phyloP scores from a whole-genome alignment of 2,329 filamentous ascomycete genomes.

The Emydomyces testavorans region DNA sequence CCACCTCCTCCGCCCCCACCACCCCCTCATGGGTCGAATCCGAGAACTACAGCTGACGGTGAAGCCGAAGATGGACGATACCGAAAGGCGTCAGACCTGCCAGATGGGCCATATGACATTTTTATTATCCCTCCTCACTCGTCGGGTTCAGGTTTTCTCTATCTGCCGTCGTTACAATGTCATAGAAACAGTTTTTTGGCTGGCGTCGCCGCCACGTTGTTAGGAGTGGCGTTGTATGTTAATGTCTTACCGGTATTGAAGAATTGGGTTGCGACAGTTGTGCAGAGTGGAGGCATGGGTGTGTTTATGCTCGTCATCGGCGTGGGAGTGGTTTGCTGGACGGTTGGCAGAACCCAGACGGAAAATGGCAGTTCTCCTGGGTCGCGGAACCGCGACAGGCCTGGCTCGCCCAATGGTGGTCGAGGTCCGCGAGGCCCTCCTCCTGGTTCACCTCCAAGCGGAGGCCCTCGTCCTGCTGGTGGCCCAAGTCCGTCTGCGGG shows the following conservation, averaged over 20 bases:
- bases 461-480: slow-evolving; percentile 17
- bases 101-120: slow-evolving; percentile 88
- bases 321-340: slow-evolving; percentile 69
- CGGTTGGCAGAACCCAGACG: slow-evolving; percentile 53
- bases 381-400: slow-evolving; percentile 14
- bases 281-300: slow-evolving; percentile 60
- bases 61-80: slow-evolving; percentile 20
- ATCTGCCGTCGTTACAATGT: slow-evolving; percentile 78
- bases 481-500: slow-evolving; percentile 18
- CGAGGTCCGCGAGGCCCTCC: slow-evolving; percentile 24
- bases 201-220: slow-evolving; percentile 65
- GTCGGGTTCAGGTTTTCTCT: slow-evolving; percentile 77
- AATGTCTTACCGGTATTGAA: slow-evolving; percentile 61
- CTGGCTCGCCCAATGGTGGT: slow-evolving; percentile 20
- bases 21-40: slow-evolving; percentile 72
- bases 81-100: slow-evolving; percentile 48
- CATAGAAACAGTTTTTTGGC: slow-evolving; percentile 86
- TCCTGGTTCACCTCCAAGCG: slow-evolving; percentile 20
- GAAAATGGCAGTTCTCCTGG: slow-evolving; percentile 28
- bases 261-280: slow-evolving; percentile 59
- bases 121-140: slow-evolving; percentile 93
- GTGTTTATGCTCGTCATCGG: slow-evolving; percentile 60
- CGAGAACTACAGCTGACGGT: slow-evolving; percentile 45
- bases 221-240: slow-evolving; percentile 60
- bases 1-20: slow-evolving; percentile 60